These are phyloP conservation scores for Amaranthus tricolor DNA, from an alignment of 179 eudicot species.

Conservation along the genomic window DNA sequence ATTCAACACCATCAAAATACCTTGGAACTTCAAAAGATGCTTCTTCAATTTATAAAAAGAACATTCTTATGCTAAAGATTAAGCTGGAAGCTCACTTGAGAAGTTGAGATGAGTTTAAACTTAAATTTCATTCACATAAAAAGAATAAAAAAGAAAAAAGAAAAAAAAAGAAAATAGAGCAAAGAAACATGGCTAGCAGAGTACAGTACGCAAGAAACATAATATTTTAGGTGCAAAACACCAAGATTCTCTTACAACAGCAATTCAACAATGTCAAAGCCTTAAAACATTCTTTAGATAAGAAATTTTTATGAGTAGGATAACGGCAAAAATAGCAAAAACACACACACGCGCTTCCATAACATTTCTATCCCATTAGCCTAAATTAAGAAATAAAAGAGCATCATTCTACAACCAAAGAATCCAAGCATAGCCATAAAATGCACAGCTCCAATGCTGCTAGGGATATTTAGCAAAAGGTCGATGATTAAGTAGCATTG, in stretches of 20 bases:
- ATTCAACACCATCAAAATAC: constrained; percentile 18
- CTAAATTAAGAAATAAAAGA: neutral
- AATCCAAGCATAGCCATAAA: too few relatives aligned
- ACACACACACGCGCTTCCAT: neutral
- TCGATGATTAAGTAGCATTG: too few relatives aligned
- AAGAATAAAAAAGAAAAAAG: neutral
- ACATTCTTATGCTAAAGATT: neutral
- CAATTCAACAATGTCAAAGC: too few relatives aligned
- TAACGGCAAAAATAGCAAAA: neutral
- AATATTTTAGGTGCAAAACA: neutral
- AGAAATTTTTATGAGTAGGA: neutral
- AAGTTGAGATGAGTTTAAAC: neutral
- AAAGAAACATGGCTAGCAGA: neutral
- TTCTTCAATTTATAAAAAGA: neutral
- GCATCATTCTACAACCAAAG: too few relatives aligned
- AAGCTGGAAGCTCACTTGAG: neutral
- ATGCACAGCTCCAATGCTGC: too few relatives aligned
- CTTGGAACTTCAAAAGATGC: neutral
- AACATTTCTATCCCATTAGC: neutral
- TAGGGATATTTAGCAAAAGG: too few relatives aligned
- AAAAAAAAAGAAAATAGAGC: neutral
- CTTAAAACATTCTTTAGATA: neutral
- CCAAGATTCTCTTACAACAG: neutral
- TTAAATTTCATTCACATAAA: too few relatives aligned
- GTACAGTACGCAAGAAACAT: neutral